Base-by-base conservation (phyloP, 2,329 filamentous ascomycete species). In the Elsinoe perseae region DNA sequence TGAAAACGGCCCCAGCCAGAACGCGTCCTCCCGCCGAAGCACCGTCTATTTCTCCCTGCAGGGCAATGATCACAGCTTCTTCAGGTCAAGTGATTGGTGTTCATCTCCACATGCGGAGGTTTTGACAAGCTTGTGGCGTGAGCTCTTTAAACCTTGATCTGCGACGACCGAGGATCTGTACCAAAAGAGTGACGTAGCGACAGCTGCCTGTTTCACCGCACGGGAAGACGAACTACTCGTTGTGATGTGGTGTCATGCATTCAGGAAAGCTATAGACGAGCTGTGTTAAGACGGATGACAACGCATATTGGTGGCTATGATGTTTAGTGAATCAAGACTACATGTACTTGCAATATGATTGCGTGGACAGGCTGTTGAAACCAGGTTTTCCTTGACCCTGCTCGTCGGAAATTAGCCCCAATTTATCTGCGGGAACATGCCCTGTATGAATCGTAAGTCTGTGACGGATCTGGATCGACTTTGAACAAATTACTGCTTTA, bases 311-410 rank as follows among this genome's bases (percentile, higher is more conserved):
- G 18, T 10, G 5, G 18, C 7, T n/a, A 52, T 38, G 28, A 38
- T 38, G 32, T 52, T 8, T 28, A 6, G 23, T 36, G 48, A 3
- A 3, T n/a, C n/a, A n/a, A n/a, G n/a, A n/a, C n/a, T n/a, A n/a
- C n/a, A n/a, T n/a, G n/a, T n/a, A n/a, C n/a, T n/a, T n/a, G 48
- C 23, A 32, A 50, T 14, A 32, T 30, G 44, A 50, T 50, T 50
- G 44, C 44, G 44, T 50, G 44, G 25, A 50, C 44, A 16, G 25
- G 44, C 2, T 10, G 10, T 16, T 30, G 7, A 50, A 25, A 38
- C 38, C 48, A 52, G 30, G 48, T 52, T 52, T 52, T 34, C 30
- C 28, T 18, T 21, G 48, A 21, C 48, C 48, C 48, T 50, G 25
- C 27, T 32, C 12, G 23, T 18, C 44, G 44, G 44, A 50, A 50